Conservation (phyloP, 331 rosid species). For the Pyracantha coccinea region DNA sequence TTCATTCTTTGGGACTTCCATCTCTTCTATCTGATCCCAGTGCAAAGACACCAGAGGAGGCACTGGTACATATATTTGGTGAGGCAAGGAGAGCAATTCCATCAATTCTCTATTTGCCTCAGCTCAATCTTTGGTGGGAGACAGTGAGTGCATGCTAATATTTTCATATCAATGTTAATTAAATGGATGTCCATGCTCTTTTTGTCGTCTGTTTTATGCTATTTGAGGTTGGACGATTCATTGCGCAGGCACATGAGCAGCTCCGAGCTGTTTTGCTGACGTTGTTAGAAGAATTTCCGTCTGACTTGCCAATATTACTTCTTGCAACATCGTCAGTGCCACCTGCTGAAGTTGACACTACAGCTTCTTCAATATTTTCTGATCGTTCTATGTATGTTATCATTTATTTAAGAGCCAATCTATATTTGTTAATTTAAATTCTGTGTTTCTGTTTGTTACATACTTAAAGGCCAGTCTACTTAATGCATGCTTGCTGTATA, state of each 20-base stretch:
- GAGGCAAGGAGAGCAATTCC: constrained; percentile 96
- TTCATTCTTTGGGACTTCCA: constrained; percentile 92
- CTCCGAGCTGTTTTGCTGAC: constrained; percentile 88
- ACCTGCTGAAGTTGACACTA: constrained; percentile 59
- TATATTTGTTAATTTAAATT: constrained; percentile 1
- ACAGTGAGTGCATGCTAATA: constrained; percentile 56
- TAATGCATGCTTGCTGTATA: too few relatives aligned
- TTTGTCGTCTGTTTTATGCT: constrained; percentile 10
- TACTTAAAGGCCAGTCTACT: not conserved
- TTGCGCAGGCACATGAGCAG: constrained; percentile 83
- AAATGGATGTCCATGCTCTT: constrained; percentile 6
- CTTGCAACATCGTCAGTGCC: constrained; percentile 70
- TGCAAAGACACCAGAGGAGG: constrained; percentile 98
- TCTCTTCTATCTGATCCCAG: constrained; percentile 96
- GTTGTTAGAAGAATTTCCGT: constrained; percentile 81
- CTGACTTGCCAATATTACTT: constrained; percentile 71
- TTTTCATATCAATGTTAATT: constrained; percentile 11
- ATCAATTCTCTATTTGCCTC: constrained; percentile 86
- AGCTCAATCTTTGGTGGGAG: constrained; percentile 95
- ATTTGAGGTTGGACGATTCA: constrained; percentile 17
- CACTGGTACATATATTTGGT: constrained; percentile 92
- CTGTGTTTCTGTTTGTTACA: not conserved
- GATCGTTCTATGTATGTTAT: constrained; percentile 59
- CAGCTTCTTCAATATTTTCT: constrained; percentile 60
- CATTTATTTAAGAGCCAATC: constrained; percentile 8